Conservation (phyloP, 345 rosid genomes). For the Syzygium grande region DNA sequence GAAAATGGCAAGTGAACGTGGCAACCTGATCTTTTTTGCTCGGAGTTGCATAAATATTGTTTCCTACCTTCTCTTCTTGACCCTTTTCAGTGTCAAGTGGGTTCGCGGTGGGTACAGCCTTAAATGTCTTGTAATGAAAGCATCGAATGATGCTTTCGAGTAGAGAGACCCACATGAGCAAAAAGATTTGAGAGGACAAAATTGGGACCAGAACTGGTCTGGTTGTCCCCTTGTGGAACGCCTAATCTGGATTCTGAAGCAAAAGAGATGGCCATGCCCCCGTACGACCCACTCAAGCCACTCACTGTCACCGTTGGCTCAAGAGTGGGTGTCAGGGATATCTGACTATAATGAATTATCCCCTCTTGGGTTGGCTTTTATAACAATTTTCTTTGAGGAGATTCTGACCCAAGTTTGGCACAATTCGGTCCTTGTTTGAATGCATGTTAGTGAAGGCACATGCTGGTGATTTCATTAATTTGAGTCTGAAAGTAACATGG, state of each 20-base stretch:
- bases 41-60: not conserved
- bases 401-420: not conserved
- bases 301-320: not conserved
- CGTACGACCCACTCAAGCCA: not conserved
- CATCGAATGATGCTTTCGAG: not conserved
- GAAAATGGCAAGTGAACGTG: not conserved
- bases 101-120: not conserved
- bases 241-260: not conserved
- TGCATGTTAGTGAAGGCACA: not conserved
- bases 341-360: not conserved
- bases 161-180: not conserved
- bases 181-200: not conserved
- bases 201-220: not conserved
- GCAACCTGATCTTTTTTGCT: not conserved
- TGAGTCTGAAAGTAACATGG: not conserved
- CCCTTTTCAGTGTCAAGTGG: not conserved
- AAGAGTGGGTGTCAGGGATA: not conserved
- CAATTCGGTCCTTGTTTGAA: not conserved
- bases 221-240: not conserved
- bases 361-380: not conserved
- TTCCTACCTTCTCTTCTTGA: not conserved
- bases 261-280: not conserved
- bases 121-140: conserved; percentile 1
- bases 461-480: not conserved
- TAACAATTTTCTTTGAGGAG: not conserved